Conservation (phyloP, 768 basidiomycete species). For the Baorangia bicolor region DNA sequence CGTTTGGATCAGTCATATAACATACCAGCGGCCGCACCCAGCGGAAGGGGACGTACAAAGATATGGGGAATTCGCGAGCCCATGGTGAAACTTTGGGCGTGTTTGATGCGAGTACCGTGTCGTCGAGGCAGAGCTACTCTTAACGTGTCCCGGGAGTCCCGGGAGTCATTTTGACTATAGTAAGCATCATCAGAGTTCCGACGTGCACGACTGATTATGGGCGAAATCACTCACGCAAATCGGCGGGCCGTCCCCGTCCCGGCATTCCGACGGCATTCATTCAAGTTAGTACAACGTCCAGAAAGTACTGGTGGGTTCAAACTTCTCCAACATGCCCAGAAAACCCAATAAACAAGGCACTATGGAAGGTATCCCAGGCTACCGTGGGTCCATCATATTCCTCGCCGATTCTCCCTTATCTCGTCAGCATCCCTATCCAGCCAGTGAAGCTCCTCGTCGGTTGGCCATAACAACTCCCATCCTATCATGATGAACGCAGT, state of each 20-base stretch:
- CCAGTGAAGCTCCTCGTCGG: not conserved
- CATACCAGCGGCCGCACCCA: not conserved
- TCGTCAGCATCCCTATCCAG: not conserved
- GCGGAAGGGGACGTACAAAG: slow-evolving; percentile 4
- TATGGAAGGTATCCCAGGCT: slow-evolving; percentile 14
- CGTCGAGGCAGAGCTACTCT: not conserved
- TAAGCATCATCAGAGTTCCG: no score
- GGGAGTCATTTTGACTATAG: not conserved
- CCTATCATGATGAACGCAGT: slow-evolving; percentile 45
- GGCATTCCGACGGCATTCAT: no score
- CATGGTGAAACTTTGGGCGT: not conserved
- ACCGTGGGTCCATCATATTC: not conserved
- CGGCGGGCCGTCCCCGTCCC: not conserved
- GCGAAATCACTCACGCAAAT: no score
- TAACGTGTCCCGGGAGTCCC: not conserved
- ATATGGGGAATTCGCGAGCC: slow-evolving; percentile 9
- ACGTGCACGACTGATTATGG: no score
- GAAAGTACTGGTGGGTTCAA: not conserved
- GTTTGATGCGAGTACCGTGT: not conserved
- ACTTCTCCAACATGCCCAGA: not conserved
- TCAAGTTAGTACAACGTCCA: no score
- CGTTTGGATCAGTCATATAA: not conserved
- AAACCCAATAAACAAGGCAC: not conserved
- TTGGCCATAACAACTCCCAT: not conserved
- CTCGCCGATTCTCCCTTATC: not conserved